phyloP scores from a whole-genome alignment of 192 early-diverging fungal genomes.

The Coemansia aciculifera region DNA sequence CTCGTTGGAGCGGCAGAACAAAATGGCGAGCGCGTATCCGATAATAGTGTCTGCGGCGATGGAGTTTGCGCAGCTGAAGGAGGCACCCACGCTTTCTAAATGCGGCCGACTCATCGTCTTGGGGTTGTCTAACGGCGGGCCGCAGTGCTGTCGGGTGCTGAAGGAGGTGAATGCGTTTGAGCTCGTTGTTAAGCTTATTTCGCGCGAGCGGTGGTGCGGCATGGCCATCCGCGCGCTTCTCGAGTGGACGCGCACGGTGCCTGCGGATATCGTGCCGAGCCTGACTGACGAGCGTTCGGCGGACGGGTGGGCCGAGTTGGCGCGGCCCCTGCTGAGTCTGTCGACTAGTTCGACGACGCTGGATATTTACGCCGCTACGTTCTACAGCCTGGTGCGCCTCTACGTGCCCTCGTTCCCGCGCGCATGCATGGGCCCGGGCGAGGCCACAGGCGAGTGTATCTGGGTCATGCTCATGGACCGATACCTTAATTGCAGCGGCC shows the following conservation, averaged over 20 bases:
- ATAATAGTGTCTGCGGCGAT: slow-evolving; percentile 41
- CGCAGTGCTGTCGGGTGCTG: slow-evolving; percentile 53
- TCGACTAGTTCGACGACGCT: slow-evolving; percentile 54
- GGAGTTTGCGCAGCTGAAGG: slow-evolving; percentile 48
- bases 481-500: slow-evolving; percentile 52
- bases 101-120: slow-evolving; percentile 48
- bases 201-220: slow-evolving; percentile 55
- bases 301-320: slow-evolving; percentile 48
- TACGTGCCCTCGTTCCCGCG: slow-evolving; percentile 44
- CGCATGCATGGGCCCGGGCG: slow-evolving; percentile 48
- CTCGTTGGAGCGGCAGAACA: slow-evolving; percentile 44
- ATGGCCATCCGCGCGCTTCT: slow-evolving; percentile 53
- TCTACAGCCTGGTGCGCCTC: slow-evolving; percentile 47
- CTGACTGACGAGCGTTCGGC: slow-evolving; percentile 39
- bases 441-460: slow-evolving; percentile 34
- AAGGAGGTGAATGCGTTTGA: slow-evolving; percentile 53
- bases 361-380: slow-evolving; percentile 51
- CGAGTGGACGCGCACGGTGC: slow-evolving; percentile 48
- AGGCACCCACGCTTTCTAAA: slow-evolving; percentile 39
- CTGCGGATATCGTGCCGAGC: slow-evolving; percentile 45
- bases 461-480: slow-evolving; percentile 56
- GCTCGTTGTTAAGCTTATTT: slow-evolving; percentile 55
- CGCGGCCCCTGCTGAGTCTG: slow-evolving; percentile 45
- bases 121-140: slow-evolving; percentile 40
- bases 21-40: slow-evolving; percentile 42